Evolutionary conservation across 2,329 filamentous ascomycete species (phyloP).

Genomic region (Paecilomyces fulvus): DNA sequence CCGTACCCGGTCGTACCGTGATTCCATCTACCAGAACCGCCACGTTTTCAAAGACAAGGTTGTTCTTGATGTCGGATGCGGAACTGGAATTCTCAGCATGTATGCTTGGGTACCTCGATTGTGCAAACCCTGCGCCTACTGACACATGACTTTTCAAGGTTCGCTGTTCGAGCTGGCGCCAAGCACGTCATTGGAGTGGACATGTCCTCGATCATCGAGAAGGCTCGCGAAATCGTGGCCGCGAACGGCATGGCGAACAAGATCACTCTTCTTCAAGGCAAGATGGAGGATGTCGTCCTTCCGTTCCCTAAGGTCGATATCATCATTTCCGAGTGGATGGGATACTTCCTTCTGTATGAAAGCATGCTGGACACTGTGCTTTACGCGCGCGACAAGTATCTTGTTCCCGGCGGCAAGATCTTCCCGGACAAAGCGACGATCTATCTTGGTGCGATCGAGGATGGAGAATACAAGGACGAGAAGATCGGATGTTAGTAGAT

Average conservation of each 20-base stretch:
- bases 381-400: conserved; percentile 89
- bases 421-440: conserved; percentile 99
- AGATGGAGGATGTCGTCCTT: conserved; percentile 97
- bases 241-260: conserved; percentile 88
- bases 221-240: conserved; percentile 90
- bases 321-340: conserved; percentile 99
- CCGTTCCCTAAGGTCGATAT: conserved; percentile 96
- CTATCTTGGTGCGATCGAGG: conserved; percentile 93
- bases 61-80: conserved; percentile 86
- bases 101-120: conserved; percentile 36
- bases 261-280: conserved; percentile 96
- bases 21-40: conserved; percentile 92
- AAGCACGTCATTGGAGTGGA: conserved; percentile 99
- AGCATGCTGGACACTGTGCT: conserved; percentile 98
- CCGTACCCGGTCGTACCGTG: conserved; percentile 91
- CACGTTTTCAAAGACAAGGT: conserved; percentile 76
- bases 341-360: conserved; percentile 98
- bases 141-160: conserved; percentile 51
- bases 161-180: conserved; percentile 88
- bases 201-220: conserved; percentile 99
- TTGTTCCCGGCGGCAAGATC: conserved; percentile 78
- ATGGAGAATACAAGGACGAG: conserved; percentile 99
- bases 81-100: conserved; percentile 98
- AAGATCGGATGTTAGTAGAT: conserved; percentile 86
- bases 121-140: conserved; percentile 7